Evolutionary conservation across 108 stramenopile genomes (phyloP).

Genomic region (Cyclotella baltica): DNA sequence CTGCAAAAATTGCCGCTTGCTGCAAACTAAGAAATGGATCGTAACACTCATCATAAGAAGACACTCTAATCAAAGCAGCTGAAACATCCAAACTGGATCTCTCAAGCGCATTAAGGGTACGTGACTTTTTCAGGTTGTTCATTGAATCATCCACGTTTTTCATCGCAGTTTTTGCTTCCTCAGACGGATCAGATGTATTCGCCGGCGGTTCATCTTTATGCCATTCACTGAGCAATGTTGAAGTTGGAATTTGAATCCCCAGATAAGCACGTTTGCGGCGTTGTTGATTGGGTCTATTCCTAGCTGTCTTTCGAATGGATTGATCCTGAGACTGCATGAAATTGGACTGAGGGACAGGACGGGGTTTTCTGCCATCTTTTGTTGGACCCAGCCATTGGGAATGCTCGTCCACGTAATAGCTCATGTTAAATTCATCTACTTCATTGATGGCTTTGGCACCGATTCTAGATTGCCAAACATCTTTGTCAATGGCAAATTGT

Average conservation of each 20-base stretch:
- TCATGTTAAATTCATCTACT: slow-evolving; percentile 32
- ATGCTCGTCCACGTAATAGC: slow-evolving; percentile 41
- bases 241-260: slow-evolving; percentile 41
- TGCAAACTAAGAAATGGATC: slow-evolving; percentile 83
- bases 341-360: neutral
- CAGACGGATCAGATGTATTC: slow-evolving; percentile 4
- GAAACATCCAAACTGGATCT: slow-evolving; percentile 73
- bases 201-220: slow-evolving; percentile 32
- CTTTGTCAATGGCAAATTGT: slow-evolving; percentile 50
- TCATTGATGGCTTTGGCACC: slow-evolving; percentile 50
- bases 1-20: slow-evolving; percentile 86
- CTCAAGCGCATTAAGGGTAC: slow-evolving; percentile 67
- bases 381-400: slow-evolving; percentile 42
- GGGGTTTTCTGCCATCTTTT: slow-evolving; percentile 11
- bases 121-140: slow-evolving; percentile 71
- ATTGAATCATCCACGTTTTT: slow-evolving; percentile 53
- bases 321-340: slow-evolving; percentile 7
- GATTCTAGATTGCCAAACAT: slow-evolving; percentile 73
- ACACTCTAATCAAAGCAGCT: slow-evolving; percentile 66
- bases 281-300: neutral
- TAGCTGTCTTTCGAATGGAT: neutral
- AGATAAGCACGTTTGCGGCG: slow-evolving; percentile 9
- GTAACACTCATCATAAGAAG: slow-evolving; percentile 54
- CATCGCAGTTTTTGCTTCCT: slow-evolving; percentile 34
- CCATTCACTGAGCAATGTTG: slow-evolving; percentile 50